Conservation (phyloP, 306 rosid species). For the Delonix regia region DNA sequence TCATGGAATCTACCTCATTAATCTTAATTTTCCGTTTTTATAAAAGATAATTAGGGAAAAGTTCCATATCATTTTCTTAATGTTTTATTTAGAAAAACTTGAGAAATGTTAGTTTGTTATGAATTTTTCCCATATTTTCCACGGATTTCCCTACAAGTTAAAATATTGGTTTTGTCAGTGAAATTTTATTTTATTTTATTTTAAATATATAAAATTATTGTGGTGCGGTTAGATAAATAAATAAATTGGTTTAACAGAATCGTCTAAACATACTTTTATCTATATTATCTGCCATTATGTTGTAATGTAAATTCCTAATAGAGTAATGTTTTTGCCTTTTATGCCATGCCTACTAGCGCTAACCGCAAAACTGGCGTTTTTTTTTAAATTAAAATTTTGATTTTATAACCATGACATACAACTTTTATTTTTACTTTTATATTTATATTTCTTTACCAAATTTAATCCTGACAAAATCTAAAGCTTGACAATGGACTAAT, state of each 20-base stretch:
- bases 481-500: no score
- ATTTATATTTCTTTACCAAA: no score
- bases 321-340: no score
- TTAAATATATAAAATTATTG: no score
- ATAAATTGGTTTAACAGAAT: background rate
- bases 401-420: no score
- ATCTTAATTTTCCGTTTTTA: background rate
- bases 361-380: no score
- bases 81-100: background rate
- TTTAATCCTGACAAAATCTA: no score
- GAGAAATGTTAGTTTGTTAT: background rate
- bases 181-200: no score
- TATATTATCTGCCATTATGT: background rate
- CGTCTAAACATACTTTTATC: background rate
- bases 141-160: background rate
- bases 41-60: background rate
- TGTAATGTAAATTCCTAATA: background rate
- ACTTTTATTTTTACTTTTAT: no score
- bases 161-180: background rate
- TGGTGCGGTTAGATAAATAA: background rate
- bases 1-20: constrained; percentile 3
- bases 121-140: background rate
- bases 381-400: no score
- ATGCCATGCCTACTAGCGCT: no score
- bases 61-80: background rate